Conservation (phyloP, 257 asterid species). For the Lycium barbarum region DNA sequence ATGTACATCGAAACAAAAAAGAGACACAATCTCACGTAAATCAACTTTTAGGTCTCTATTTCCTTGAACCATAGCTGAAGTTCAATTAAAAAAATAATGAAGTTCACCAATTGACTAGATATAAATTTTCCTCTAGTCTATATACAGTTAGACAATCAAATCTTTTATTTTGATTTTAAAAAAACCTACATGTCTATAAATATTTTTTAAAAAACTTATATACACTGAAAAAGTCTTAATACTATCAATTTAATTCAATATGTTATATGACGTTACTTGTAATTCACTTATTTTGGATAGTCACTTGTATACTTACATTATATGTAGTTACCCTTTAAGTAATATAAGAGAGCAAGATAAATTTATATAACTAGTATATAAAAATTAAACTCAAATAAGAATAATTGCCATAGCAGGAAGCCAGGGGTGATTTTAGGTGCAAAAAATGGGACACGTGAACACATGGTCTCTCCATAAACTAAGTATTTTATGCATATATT, state of each 20-base stretch:
- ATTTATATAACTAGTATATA: neutral
- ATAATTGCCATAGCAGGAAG: neutral
- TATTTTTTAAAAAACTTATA: neutral
- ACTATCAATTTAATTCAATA: neutral
- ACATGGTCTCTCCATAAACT: no score
- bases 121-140: neutral
- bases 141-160: neutral
- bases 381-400: neutral
- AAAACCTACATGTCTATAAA: neutral
- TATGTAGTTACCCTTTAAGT: neutral
- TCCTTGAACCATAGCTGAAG: neutral
- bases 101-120: neutral
- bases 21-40: neutral
- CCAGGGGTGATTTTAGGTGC: no score
- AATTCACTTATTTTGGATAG: neutral
- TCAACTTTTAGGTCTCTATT: constrained; percentile 18
- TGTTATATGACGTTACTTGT: no score
- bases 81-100: constrained; percentile 3
- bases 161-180: neutral
- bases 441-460: no score
- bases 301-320: no score
- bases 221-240: neutral
- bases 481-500: no score
- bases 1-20: neutral
- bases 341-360: neutral